Evolutionary conservation across 345 rosid species (phyloP).

Genomic region (Bruguiera sexangula): DNA sequence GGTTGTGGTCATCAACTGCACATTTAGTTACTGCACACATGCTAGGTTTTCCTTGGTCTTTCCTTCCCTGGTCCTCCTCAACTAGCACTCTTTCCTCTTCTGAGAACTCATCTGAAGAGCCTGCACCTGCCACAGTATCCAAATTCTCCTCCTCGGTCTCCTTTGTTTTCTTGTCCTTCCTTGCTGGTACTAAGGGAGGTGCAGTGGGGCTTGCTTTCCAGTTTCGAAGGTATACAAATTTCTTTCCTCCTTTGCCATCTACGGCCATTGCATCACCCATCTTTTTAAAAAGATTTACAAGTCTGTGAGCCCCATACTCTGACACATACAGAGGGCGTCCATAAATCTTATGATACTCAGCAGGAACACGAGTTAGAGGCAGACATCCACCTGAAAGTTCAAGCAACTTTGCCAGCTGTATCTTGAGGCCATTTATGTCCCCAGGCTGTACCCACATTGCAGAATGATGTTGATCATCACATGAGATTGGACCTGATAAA

Average conservation of each 20-base stretch:
- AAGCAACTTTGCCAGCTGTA: slow-evolving; percentile 71
- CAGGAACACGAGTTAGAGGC: slow-evolving; percentile 66
- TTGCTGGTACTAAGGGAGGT: slow-evolving; percentile 42
- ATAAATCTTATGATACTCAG: slow-evolving; percentile 68
- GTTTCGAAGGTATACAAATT: slow-evolving; percentile 62
- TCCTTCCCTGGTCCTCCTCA: slow-evolving; percentile 40
- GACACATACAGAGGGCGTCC: slow-evolving; percentile 76
- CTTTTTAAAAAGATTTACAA: slow-evolving; percentile 82
- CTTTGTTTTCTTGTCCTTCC: slow-evolving; percentile 55
- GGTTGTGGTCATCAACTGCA: slow-evolving; percentile 27
- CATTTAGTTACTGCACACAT: slow-evolving; percentile 21
- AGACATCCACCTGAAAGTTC: slow-evolving; percentile 82
- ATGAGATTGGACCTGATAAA: slow-evolving; percentile 32
- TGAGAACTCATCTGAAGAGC: slow-evolving; percentile 69
- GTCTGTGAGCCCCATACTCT: slow-evolving; percentile 70
- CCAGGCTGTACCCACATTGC: slow-evolving; percentile 92
- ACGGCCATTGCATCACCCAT: slow-evolving; percentile 63
- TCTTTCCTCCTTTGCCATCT: slow-evolving; percentile 72
- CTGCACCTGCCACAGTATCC: slow-evolving; percentile 30
- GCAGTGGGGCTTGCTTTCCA: slow-evolving; percentile 49
- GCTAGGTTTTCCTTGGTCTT: slow-evolving; percentile 23
- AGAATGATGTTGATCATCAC: slow-evolving; percentile 52
- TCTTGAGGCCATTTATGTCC: slow-evolving; percentile 72
- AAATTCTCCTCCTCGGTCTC: slow-evolving; percentile 33
- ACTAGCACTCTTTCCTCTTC: slow-evolving; percentile 52